Percentiles rank a stretch among this genome's conserved stretches.
phyloP scores from a whole-genome alignment of 139 green algal species.

The Volvox africanus region DNA sequence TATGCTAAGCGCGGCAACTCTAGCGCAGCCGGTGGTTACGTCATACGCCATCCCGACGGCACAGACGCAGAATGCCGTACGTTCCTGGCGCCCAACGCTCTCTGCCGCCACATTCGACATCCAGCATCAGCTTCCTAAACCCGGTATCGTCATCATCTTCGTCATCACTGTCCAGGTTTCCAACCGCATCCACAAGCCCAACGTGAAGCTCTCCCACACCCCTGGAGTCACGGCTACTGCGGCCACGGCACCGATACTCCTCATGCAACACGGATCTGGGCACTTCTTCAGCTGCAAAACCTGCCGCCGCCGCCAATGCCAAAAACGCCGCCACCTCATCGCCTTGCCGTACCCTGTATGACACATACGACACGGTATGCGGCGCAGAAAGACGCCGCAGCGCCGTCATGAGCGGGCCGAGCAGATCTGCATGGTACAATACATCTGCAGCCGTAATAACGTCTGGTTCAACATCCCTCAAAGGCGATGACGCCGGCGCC shows the following conservation, averaged over 20 bases:
- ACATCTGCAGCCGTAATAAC: conserved; percentile 59
- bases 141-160: neutral
- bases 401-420: conserved; percentile 43
- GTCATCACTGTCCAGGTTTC: neutral
- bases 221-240: conserved; percentile 68
- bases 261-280: conserved; percentile 1
- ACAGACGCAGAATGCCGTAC: conserved; percentile 44
- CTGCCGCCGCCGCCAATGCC: conserved; percentile 31
- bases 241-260: conserved; percentile 28
- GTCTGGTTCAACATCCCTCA: conserved; percentile 31
- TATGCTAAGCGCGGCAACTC: no score
- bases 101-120: neutral
- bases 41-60: neutral
- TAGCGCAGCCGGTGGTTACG: neutral
- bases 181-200: neutral
- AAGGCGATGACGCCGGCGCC: neutral
- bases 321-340: conserved; percentile 24
- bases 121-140: neutral
- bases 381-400: conserved; percentile 41
- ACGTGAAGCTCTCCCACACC: neutral
- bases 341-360: conserved; percentile 39
- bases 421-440: conserved; percentile 52
- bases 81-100: neutral
- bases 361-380: conserved; percentile 52
- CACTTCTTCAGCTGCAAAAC: conserved; percentile 43